phyloP scores from a whole-genome alignment of 225 moss, liverwort and hornwort species.

The Straminergon stramineum region DNA sequence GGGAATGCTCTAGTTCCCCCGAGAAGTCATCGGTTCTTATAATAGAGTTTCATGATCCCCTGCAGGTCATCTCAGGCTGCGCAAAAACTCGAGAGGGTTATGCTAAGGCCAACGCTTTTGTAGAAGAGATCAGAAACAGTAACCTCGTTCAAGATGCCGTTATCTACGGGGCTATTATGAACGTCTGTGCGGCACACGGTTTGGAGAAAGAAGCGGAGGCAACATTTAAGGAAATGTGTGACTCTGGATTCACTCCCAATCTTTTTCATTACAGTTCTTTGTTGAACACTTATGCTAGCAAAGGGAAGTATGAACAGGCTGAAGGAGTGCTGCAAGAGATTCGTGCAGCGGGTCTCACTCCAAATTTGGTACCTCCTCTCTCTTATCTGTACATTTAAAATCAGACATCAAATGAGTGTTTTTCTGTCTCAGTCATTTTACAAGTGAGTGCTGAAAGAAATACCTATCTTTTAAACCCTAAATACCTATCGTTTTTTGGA shows the following conservation, averaged over 20 bases:
- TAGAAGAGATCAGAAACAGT: conserved; percentile 45
- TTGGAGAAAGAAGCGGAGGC: conserved; percentile 58
- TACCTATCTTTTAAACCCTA: background rate
- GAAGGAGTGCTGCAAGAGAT: conserved; percentile 50
- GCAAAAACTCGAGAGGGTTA: conserved; percentile 64
- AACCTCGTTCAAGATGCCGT: conserved; percentile 45
- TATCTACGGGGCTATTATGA: conserved; percentile 71
- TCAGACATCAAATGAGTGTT: background rate
- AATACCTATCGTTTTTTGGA: background rate
- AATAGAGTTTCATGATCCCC: background rate
- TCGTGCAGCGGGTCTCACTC: conserved; percentile 46
- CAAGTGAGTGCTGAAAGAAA: background rate
- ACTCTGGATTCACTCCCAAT: conserved; percentile 59
- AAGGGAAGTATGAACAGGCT: conserved; percentile 53
- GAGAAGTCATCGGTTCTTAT: background rate
- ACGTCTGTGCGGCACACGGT: conserved; percentile 67
- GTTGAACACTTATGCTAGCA: conserved; percentile 62
- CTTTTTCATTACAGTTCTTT: conserved; percentile 75
- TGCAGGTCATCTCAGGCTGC: conserved; percentile 71
- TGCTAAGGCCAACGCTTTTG: conserved; percentile 41
- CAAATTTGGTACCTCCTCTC: conserved; percentile 49
- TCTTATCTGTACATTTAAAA: background rate
- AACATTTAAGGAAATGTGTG: conserved; percentile 62
- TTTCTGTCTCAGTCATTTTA: background rate
- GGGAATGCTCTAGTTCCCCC: background rate